Percentiles rank a stretch among this genome's conserved stretches.
These are phyloP conservation scores for Suillus tomentosus DNA, from an alignment of 768 basidiomycete species.

Conservation along the genomic window DNA sequence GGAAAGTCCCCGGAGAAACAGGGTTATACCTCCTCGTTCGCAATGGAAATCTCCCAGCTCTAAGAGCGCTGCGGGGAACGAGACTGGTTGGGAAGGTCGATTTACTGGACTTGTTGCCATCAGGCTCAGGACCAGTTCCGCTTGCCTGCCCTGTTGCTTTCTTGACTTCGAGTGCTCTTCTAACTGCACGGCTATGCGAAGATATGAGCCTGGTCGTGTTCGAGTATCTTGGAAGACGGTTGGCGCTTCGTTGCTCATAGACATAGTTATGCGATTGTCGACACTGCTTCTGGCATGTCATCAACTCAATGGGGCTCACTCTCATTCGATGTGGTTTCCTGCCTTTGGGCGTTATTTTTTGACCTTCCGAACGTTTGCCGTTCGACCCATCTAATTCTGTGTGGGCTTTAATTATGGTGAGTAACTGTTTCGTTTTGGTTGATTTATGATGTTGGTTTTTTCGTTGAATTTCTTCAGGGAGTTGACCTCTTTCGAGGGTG, in stretches of 20 bases:
- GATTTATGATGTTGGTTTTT: slow-evolving; percentile 55
- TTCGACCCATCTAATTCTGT: slow-evolving; percentile 35
- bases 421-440: slow-evolving; percentile 22
- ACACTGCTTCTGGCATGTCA: slow-evolving; percentile 38
- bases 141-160: slow-evolving; percentile 61
- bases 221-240: slow-evolving; percentile 40
- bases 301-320: slow-evolving; percentile 95
- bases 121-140: slow-evolving; percentile 33
- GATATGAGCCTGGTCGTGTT: slow-evolving; percentile 72
- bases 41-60: slow-evolving; percentile 73
- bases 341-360: slow-evolving; percentile 48
- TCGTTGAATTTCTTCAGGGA: slow-evolving; percentile 93
- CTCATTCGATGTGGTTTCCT: slow-evolving; percentile 57
- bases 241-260: slow-evolving; percentile 76
- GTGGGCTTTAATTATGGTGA: slow-evolving; percentile 21
- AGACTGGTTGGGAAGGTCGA: slow-evolving; percentile 51
- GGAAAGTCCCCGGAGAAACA: slow-evolving; percentile 94
- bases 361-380: slow-evolving; percentile 50
- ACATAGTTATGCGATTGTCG: slow-evolving; percentile 86
- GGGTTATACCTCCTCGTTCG: slow-evolving; percentile 57
- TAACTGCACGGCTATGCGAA: slow-evolving; percentile 59
- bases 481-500: slow-evolving; percentile 65
- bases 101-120: slow-evolving; percentile 35
- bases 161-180: slow-evolving; percentile 37
- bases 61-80: slow-evolving; percentile 67